Conservation (phyloP, 2,329 filamentous ascomycete genomes). For the Pseudogymnoascus sp. region DNA sequence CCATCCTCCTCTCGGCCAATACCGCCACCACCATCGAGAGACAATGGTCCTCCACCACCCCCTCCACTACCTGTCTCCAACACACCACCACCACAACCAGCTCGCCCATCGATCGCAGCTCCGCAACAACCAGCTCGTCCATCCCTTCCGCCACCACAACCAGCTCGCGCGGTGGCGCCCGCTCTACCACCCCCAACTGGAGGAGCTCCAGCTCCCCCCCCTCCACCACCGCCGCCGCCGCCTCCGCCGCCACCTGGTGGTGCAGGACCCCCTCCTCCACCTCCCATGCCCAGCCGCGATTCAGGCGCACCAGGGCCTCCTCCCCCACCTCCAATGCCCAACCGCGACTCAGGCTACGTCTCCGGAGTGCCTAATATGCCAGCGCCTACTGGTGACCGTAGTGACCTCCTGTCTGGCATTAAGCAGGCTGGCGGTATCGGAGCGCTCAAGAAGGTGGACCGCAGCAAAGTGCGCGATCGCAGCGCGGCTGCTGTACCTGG, state of each 20-base stretch:
- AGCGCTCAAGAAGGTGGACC: constrained; percentile 69
- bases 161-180: constrained; percentile 32
- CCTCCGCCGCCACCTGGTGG: constrained; percentile 30
- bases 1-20: constrained; percentile 47
- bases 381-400: constrained; percentile 41
- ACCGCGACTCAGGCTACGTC: constrained; percentile 52
- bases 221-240: constrained; percentile 34
- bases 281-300: constrained; percentile 34
- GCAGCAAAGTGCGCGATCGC: constrained; percentile 63
- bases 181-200: constrained; percentile 34
- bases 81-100: constrained; percentile 27
- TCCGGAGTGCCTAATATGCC: constrained; percentile 47
- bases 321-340: constrained; percentile 48
- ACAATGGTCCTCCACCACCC: constrained; percentile 26
- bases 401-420: constrained; percentile 65
- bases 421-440: constrained; percentile 61
- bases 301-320: constrained; percentile 44
- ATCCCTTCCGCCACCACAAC: constrained; percentile 33
- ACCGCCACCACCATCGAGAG: constrained; percentile 44
- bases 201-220: constrained; percentile 27
- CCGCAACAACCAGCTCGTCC: constrained; percentile 27
- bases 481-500: constrained; percentile 59
- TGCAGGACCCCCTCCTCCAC: constrained; percentile 30
- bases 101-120: constrained; percentile 32
- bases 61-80: constrained; percentile 22